A percentile compares a stretch with the other conserved stretches of the same genome.
phyloP scores from a whole-genome alignment of 2,329 filamentous ascomycete genomes.

The Thelonectria olida region DNA sequence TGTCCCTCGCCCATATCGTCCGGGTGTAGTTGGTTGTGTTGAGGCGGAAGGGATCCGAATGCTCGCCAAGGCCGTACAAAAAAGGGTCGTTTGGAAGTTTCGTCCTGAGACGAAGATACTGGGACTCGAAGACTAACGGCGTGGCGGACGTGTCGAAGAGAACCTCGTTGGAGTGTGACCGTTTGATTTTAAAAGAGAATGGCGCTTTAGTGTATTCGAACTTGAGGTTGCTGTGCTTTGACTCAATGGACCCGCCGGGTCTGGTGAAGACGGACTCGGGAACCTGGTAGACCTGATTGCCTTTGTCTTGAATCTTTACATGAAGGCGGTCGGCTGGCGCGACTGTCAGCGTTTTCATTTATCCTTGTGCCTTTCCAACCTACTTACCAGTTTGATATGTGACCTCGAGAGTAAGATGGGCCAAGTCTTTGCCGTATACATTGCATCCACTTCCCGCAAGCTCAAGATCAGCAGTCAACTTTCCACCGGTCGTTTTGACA shows the following conservation, averaged over 20 bases:
- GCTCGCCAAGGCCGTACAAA: slow-evolving; percentile 83
- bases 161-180: slow-evolving; percentile 53
- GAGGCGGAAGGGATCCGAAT: slow-evolving; percentile 75
- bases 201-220: slow-evolving; percentile 58
- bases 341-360: background rate
- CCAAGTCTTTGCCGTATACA: slow-evolving; percentile 79
- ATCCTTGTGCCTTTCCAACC: background rate
- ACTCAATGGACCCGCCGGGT: slow-evolving; percentile 39
- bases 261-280: slow-evolving; percentile 74
- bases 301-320: slow-evolving; percentile 76
- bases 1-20: slow-evolving; percentile 68
- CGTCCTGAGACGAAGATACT: slow-evolving; percentile 79
- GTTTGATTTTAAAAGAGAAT: slow-evolving; percentile 72
- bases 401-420: slow-evolving; percentile 72
- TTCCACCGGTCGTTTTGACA: slow-evolving; percentile 59
- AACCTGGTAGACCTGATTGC: slow-evolving; percentile 77
- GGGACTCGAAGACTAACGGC: slow-evolving; percentile 77
- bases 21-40: slow-evolving; percentile 69
- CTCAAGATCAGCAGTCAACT: slow-evolving; percentile 74
- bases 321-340: slow-evolving; percentile 66
- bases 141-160: slow-evolving; percentile 77
- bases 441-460: slow-evolving; percentile 79
- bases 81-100: slow-evolving; percentile 73
- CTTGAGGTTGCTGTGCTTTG: slow-evolving; percentile 54
- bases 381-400: slow-evolving; percentile 42